phyloP scores from a whole-genome alignment of 768 basidiomycete species.

The Leccinum sublutescens region DNA sequence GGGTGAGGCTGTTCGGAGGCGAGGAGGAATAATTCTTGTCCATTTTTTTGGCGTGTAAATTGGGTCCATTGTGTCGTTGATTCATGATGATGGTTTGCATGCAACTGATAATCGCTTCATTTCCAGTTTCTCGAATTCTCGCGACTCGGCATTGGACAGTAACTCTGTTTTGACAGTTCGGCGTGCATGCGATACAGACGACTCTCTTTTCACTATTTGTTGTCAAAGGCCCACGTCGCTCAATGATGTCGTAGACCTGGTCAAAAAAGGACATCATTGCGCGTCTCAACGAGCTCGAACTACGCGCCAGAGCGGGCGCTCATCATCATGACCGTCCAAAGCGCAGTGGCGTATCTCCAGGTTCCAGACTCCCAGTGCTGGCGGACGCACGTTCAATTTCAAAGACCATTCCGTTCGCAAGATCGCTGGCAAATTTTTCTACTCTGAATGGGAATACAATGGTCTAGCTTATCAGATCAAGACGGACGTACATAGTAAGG shows the following conservation, averaged over 20 bases:
- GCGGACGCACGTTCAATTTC: conserved; percentile 58
- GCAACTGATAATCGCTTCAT: too few relatives aligned
- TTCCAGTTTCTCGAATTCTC: background rate
- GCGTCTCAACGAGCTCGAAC: conserved; percentile 57
- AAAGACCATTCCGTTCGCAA: conserved; percentile 72
- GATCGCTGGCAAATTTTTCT: conserved; percentile 91
- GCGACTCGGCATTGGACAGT: background rate
- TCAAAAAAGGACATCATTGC: conserved; percentile 70
- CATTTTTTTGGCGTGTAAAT: background rate
- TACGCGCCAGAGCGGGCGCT: conserved; percentile 11
- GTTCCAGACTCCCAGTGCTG: background rate
- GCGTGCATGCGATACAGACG: conserved; percentile 31
- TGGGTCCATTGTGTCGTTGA: too few relatives aligned
- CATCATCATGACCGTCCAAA: conserved; percentile 15
- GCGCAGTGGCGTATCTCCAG: conserved; percentile 13
- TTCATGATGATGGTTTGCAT: too few relatives aligned
- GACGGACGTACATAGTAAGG: too few relatives aligned
- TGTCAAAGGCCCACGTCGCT: conserved; percentile 31
- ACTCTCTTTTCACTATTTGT: conserved; percentile 31
- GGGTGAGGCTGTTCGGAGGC: too few relatives aligned
- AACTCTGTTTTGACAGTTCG: too few relatives aligned
- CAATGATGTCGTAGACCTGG: conserved; percentile 49
- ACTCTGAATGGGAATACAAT: conserved; percentile 86
- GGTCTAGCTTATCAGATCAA: conserved; percentile 79
- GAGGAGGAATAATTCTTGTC: too few relatives aligned